A percentile compares a stretch with the other conserved stretches of the same genome.
Conservation (phyloP, 2,329 filamentous ascomycete species). For the Bipolaris victoriae region DNA sequence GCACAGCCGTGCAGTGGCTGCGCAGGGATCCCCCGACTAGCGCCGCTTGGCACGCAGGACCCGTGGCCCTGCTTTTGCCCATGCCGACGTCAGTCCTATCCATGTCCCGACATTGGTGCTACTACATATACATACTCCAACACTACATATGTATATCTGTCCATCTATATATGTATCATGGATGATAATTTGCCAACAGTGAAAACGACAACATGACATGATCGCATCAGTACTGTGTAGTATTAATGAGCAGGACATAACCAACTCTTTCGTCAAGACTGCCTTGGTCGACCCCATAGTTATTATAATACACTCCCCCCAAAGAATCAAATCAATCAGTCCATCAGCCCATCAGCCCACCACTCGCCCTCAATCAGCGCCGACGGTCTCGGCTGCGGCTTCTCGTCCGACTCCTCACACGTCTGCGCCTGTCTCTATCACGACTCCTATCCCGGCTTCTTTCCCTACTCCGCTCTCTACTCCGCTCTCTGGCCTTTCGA, state of each 20-base stretch:
- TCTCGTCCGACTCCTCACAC: conserved; percentile 6
- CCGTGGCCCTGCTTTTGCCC: conserved; percentile 1
- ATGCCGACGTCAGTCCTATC: neutral
- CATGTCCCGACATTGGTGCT: too few relatives aligned
- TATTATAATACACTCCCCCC: conserved; percentile 9
- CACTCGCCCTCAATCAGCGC: conserved; percentile 11
- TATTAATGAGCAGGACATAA: neutral
- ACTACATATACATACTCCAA: too few relatives aligned
- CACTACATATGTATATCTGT: too few relatives aligned
- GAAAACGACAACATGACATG: too few relatives aligned
- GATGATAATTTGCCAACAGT: too few relatives aligned
- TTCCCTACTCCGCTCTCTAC: conserved; percentile 18
- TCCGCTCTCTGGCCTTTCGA: conserved; percentile 37
- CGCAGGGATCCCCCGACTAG: conserved; percentile 23
- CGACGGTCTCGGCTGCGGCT: conserved; percentile 28
- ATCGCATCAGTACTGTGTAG: neutral
- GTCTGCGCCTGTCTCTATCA: conserved; percentile 24
- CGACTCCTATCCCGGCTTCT: conserved; percentile 10
- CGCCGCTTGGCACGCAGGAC: conserved; percentile 11
- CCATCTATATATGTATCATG: too few relatives aligned
- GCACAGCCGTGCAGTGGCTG: conserved; percentile 29
- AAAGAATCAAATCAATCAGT: neutral
- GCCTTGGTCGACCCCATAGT: neutral
- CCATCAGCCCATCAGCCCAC: neutral
- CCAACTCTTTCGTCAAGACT: neutral